phyloP scores from a whole-genome alignment of 2,329 filamentous ascomycete genomes.

The Xylariales sp. region DNA sequence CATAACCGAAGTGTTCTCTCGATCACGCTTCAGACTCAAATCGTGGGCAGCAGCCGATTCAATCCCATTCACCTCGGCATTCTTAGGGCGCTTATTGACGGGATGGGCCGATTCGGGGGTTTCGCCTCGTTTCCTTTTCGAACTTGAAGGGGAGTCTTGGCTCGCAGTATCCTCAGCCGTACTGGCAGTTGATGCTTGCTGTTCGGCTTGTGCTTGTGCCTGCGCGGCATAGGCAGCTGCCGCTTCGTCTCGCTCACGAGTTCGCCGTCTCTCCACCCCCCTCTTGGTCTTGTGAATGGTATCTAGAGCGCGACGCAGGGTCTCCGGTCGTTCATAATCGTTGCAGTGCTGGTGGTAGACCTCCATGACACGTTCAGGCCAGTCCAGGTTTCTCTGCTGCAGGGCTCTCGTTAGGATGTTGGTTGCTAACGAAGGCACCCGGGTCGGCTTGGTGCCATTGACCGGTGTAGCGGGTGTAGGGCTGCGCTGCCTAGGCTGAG shows the following conservation, averaged over 20 bases:
- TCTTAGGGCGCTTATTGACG: constrained; percentile 64
- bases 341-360: constrained; percentile 78
- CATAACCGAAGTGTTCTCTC: constrained; percentile 84
- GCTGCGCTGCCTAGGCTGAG: constrained; percentile 46
- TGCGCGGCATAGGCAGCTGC: constrained; percentile 45
- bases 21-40: constrained; percentile 66
- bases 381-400: constrained; percentile 59
- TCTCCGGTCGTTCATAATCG: constrained; percentile 78
- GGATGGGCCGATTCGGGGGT: constrained; percentile 45
- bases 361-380: constrained; percentile 72
- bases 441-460: constrained; percentile 40
- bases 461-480: constrained; percentile 48
- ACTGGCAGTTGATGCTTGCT: constrained; percentile 28
- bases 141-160: constrained; percentile 33
- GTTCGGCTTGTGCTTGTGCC: constrained; percentile 25
- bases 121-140: constrained; percentile 73
- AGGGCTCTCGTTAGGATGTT: constrained; percentile 71
- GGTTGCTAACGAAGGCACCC: constrained; percentile 70
- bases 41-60: constrained; percentile 27
- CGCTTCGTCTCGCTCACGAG: constrained; percentile 60
- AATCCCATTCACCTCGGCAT: constrained; percentile 26
- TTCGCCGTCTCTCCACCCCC: constrained; percentile 57
- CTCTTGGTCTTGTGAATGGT: constrained; percentile 67
- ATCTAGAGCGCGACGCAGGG: constrained; percentile 69
- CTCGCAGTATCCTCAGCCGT: constrained; percentile 16